Conservation (phyloP, 2,329 filamentous ascomycete genomes). For the Penicillium sp. region DNA sequence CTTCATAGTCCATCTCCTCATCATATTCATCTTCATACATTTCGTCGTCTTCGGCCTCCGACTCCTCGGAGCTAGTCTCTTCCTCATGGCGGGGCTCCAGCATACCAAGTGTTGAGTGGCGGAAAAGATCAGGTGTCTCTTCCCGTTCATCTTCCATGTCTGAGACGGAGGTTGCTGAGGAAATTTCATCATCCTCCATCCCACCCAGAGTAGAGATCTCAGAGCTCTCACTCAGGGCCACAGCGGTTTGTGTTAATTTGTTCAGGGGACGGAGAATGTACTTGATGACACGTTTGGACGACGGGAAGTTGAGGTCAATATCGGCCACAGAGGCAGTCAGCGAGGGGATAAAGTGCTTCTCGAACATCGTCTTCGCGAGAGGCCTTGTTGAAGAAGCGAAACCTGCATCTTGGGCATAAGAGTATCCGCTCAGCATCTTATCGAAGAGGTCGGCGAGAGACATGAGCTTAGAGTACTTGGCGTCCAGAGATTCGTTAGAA, state of each 20-base stretch:
- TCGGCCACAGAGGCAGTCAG: constrained; percentile 90
- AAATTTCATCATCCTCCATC: constrained; percentile 78
- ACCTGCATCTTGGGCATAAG: constrained; percentile 51
- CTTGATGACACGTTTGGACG: constrained; percentile 89
- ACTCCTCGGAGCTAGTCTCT: constrained; percentile 68
- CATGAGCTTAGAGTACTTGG: constrained; percentile 81
- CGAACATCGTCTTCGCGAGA: constrained; percentile 91
- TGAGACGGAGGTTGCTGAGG: constrained; percentile 80
- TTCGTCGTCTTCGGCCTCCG: constrained; percentile 71
- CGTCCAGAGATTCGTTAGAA: constrained; percentile 72
- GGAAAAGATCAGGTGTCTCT: constrained; percentile 93
- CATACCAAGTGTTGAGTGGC: constrained; percentile 92
- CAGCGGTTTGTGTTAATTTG: constrained; percentile 78
- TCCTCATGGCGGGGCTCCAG: constrained; percentile 77
- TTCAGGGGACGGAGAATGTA: constrained; percentile 89
- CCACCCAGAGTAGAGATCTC: constrained; percentile 64
- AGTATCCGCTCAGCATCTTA: constrained; percentile 77
- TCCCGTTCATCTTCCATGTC: constrained; percentile 81
- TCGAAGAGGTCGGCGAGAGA: constrained; percentile 87
- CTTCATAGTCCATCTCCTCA: constrained; percentile 88
- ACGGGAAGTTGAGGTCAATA: constrained; percentile 89
- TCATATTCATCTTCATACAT: constrained; percentile 90
- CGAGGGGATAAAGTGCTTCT: constrained; percentile 88
- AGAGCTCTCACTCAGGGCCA: constrained; percentile 74
- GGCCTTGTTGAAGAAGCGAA: constrained; percentile 64